These are phyloP conservation scores for Gamsiella multidivaricata DNA, from an alignment of 192 early-diverging fungal genomes.

Conservation along the genomic window DNA sequence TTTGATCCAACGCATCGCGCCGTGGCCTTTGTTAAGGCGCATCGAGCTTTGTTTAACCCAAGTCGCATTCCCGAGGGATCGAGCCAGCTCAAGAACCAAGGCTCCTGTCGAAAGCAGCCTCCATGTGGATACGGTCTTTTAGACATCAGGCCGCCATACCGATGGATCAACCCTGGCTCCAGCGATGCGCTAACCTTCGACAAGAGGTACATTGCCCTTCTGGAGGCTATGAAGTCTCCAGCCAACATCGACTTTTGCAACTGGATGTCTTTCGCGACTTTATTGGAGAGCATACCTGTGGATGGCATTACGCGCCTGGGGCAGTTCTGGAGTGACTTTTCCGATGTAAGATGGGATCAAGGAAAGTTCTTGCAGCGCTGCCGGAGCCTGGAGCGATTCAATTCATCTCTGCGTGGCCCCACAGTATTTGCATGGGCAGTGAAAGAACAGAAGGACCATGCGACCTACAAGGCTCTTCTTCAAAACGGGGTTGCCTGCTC, in stretches of 20 bases:
- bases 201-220: not conserved
- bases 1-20: conserved; percentile 11
- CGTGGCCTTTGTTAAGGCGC: conserved; percentile 8
- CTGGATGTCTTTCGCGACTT: conserved; percentile 6
- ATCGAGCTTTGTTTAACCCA: conserved; percentile 10
- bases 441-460: conserved; percentile 19
- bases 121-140: not conserved
- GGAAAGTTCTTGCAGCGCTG: conserved; percentile 16
- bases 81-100: not conserved
- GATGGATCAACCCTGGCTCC: conserved; percentile 13
- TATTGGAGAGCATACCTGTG: conserved; percentile 3
- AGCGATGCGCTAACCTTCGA: not conserved
- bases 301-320: conserved; percentile 17
- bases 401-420: not conserved
- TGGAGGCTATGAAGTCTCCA: conserved; percentile 15
- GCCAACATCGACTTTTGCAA: conserved; percentile 6
- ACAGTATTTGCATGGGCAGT: conserved; percentile 20
- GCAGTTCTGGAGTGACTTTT: conserved; percentile 4
- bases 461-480: not conserved
- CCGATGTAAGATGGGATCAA: conserved; percentile 11
- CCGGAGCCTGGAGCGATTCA: conserved; percentile 26
- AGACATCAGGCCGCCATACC: conserved; percentile 9
- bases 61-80: not conserved
- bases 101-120: not conserved
- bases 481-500: not conserved